Evolutionary conservation across 176 grass and related monocot species (phyloP).

Genomic region (Poa annua): DNA sequence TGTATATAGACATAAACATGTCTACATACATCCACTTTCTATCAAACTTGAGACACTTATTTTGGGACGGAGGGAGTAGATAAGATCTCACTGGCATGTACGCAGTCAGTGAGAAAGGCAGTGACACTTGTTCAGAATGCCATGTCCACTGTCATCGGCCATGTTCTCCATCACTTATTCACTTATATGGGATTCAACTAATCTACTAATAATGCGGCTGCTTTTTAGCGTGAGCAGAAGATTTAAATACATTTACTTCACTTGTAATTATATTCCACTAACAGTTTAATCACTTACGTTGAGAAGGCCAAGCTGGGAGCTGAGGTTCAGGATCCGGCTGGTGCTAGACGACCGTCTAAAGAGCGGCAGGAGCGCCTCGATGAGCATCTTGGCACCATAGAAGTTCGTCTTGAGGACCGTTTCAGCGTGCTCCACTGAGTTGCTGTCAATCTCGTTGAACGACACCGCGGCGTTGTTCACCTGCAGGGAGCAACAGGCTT

Average conservation of each 20-base stretch:
- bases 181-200: not conserved
- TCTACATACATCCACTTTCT: too few species aligned
- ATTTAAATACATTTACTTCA: not conserved
- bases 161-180: not conserved
- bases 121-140: not conserved
- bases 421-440: slow-evolving; percentile 85
- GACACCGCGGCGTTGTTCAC: slow-evolving; percentile 92
- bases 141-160: not conserved
- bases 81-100: too few species aligned
- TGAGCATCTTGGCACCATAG: slow-evolving; percentile 75
- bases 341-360: slow-evolving; percentile 57
- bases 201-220: not conserved
- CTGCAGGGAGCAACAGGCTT: slow-evolving; percentile 28
- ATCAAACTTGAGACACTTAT: too few species aligned
- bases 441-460: slow-evolving; percentile 82
- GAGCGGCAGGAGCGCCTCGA: slow-evolving; percentile 68
- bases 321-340: slow-evolving; percentile 88
- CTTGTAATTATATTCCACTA: too few species aligned
- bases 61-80: too few species aligned
- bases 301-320: slow-evolving; percentile 91
- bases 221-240: not conserved
- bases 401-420: slow-evolving; percentile 83
- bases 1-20: too few species aligned
- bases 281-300: slow-evolving; percentile 57
- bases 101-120: too few species aligned